Base-by-base conservation (phyloP, 345 rosid species). In the Kandelia obovata region DNA sequence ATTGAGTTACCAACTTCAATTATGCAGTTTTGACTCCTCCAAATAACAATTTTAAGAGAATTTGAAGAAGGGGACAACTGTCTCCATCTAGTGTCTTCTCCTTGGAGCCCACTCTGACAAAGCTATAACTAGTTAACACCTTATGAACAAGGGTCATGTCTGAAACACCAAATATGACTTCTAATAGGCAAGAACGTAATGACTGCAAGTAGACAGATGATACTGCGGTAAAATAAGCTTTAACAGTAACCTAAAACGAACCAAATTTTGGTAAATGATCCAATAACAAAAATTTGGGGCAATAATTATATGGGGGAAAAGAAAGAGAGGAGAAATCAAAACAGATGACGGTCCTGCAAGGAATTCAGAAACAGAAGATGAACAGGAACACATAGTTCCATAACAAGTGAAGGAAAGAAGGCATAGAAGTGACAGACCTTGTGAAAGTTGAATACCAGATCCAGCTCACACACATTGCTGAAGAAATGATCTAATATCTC, bases 401-500 rank as follows among this genome's bases (percentile, higher is more conserved):
- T 55, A 32, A 25, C 51, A 63, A 64, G 0, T 5, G 30, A n/a
- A 23, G 11, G 4, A 1, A 8, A 6, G 16, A 37, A 49, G 49
- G 0, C 13, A 31, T 3, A 21, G 43, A 4, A 56, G 39, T 53
- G 35, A 59, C 76, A 49, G 75, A 94, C 98, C 98, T 94, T 94
- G 85, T 91, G 92, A 75, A 94, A 91, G 75, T 94, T 94, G 76
- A 94, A 94, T 25, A 94, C 98, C 81, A 94, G 83, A 81, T 94
- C 98, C 20, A 94, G 90, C 79, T 94, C 98, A 65, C 98, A 94
- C 49, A 94, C 98, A 67, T 91, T 94, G 92, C 98, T 94, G 85
- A 94, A 94, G 88, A 94, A 94, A 85, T 94, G 98, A 73, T 94
- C 98, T 80, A 94, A 74, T 28, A 94, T 89, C 85, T 94, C 98